Percentiles rank a stretch among this genome's conserved stretches.
phyloP scores from a whole-genome alignment of 2,329 filamentous ascomycete species.

The Fusarium odoratissimum region DNA sequence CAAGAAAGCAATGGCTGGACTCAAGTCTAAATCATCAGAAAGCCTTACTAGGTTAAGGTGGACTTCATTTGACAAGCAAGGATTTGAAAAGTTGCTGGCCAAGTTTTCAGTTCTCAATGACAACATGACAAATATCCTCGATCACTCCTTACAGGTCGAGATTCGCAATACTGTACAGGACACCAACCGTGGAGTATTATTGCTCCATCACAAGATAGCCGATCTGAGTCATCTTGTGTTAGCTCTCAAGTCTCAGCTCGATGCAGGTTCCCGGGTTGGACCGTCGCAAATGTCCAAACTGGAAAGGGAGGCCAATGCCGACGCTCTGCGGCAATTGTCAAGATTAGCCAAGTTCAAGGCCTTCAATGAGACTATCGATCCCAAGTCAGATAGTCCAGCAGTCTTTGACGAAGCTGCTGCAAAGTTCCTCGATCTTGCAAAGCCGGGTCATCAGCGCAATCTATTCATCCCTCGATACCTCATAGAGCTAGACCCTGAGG shows the following conservation, averaged over 20 bases:
- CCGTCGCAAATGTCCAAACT: constrained; percentile 49
- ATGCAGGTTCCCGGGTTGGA: constrained; percentile 41
- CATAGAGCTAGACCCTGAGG: constrained; percentile 49
- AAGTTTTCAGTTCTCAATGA: constrained; percentile 60
- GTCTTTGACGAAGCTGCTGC: constrained; percentile 52
- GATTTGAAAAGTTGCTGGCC: constrained; percentile 58
- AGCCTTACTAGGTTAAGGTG: constrained; percentile 54
- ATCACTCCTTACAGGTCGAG: constrained; percentile 59
- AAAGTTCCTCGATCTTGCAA: constrained; percentile 54
- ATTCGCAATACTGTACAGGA: constrained; percentile 61
- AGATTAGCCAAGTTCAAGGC: constrained; percentile 63
- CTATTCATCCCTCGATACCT: constrained; percentile 51
- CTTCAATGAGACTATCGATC: constrained; percentile 61
- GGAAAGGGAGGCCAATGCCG: constrained; percentile 54
- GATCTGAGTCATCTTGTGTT: constrained; percentile 60
- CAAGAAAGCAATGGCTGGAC: constrained; percentile 55
- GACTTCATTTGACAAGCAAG: constrained; percentile 59
- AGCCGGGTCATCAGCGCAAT: constrained; percentile 47
- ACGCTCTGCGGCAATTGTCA: constrained; percentile 55
- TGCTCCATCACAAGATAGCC: constrained; percentile 59
- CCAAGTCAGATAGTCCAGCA: constrained; percentile 44
- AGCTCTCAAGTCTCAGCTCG: constrained; percentile 58
- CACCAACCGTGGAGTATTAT: constrained; percentile 59
- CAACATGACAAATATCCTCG: constrained; percentile 60
- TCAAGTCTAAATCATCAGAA: constrained; percentile 53